A percentile compares a stretch with the other conserved stretches of the same genome.
These are phyloP conservation scores for Warburgia ugandensis DNA, from an alignment of 164 flowering plant genomes.

Conservation along the genomic window DNA sequence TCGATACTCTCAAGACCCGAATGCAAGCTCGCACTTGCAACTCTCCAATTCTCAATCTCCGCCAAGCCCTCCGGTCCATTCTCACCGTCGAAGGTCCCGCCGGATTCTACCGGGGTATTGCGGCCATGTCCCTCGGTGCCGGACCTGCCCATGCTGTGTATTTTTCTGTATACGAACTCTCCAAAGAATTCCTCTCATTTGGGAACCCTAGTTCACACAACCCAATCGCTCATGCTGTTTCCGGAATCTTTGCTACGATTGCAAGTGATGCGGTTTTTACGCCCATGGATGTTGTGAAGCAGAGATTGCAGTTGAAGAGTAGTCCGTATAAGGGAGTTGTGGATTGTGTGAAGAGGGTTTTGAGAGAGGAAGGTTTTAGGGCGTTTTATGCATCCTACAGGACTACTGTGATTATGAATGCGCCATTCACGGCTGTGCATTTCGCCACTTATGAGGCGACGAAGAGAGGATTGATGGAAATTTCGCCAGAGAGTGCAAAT, in stretches of 20 bases:
- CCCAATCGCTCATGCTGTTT: conserved; percentile 41
- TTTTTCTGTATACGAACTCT: conserved; percentile 55
- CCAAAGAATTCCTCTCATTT: conserved; percentile 28
- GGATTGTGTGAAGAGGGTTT: conserved; percentile 43
- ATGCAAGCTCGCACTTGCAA: conserved; percentile 31
- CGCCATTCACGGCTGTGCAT: conserved; percentile 66
- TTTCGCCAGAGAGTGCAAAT: conserved; percentile 32
- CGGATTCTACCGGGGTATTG: conserved; percentile 57
- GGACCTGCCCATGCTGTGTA: conserved; percentile 74
- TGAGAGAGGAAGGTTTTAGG: conserved; percentile 46
- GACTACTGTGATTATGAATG: conserved; percentile 71
- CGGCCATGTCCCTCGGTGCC: conserved; percentile 68
- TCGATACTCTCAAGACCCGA: conserved; percentile 47
- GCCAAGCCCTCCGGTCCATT: conserved; percentile 34
- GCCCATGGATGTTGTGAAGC: conserved; percentile 78
- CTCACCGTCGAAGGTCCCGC: conserved; percentile 36
- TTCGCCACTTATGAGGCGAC: conserved; percentile 62
- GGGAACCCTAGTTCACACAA: conserved; percentile 22
- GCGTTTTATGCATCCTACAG: conserved; percentile 62
- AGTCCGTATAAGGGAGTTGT: conserved; percentile 48
- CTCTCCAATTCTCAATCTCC: conserved; percentile 12
- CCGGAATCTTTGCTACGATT: conserved; percentile 56
- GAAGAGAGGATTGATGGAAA: conserved; percentile 39
- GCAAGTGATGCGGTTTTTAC: conserved; percentile 66
- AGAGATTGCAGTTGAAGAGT: conserved; percentile 49